Percentiles rank a stretch among this genome's conserved stretches.
Evolutionary conservation across 306 rosid genomes (phyloP).

Genomic region (Comarum palustre): DNA sequence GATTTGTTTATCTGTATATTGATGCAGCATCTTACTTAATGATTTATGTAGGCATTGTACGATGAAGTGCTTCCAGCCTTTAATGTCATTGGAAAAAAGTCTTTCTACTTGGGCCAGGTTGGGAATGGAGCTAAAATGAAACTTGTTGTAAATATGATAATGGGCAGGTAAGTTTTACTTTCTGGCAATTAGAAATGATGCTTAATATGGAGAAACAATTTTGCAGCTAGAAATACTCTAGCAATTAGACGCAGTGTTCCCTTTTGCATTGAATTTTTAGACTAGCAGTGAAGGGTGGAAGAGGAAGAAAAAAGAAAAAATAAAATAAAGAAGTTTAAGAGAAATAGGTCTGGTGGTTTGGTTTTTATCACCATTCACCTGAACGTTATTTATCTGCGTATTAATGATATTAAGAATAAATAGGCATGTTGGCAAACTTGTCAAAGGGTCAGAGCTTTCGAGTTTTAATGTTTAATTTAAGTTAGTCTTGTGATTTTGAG

Average conservation of each 20-base stretch:
- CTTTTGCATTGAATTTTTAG: background rate
- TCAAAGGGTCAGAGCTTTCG: background rate
- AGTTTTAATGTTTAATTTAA: background rate
- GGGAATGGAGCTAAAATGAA: conserved; percentile 98
- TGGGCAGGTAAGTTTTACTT: conserved; percentile 71
- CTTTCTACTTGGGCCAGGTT: conserved; percentile 82
- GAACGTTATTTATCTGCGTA: background rate
- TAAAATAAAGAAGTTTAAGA: background rate
- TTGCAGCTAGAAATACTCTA: background rate
- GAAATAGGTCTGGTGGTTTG: background rate
- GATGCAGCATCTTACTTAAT: conserved; percentile 20
- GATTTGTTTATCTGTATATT: background rate
- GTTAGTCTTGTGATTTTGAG: background rate
- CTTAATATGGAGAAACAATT: conserved; percentile 2
- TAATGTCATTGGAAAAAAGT: conserved; percentile 70
- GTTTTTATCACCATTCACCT: background rate
- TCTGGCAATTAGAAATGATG: background rate
- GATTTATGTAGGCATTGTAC: conserved; percentile 51
- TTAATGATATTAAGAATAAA: background rate
- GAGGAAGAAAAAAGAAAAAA: background rate
- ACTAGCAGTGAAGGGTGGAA: background rate
- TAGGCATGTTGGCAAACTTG: background rate
- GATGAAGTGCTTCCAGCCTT: conserved; percentile 66
- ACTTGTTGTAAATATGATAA: conserved; percentile 92
- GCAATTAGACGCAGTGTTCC: background rate